Evolutionary conservation across 768 basidiomycete species (phyloP), one percentile per base, ranked within the genome.

Genomic region (Suillus ampliporus): DNA sequence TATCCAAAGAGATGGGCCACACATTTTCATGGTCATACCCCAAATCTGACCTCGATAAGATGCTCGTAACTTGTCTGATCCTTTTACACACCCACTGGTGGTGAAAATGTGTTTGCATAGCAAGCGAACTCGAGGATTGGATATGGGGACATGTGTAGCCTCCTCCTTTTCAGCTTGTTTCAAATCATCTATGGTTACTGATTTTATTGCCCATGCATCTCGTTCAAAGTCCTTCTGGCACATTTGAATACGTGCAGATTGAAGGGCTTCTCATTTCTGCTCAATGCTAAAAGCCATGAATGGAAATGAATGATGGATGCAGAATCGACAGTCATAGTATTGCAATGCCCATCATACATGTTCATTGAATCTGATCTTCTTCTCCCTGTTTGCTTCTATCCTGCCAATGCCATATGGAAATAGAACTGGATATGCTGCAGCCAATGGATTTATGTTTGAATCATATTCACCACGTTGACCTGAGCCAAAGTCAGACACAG

Each of bases 131-230:
- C 68, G 63, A 9, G 70, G 68, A 66, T 80, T 76, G 1, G 65
- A 62, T 31, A 76, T 69, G 13, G 60, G 34, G 0, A 66, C 38
- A 0, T 67, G 38, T 5, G 62, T 38, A 0, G 44, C 66, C 58
- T 82, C 80, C 66, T 83, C 80, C n/a, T 67, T 38, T 21, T 65
- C 70, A 0, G 80, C 80, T n/a, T 63, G 13, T 1, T 67, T 17
- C 11, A 83, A 57, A 23, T 80, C 72, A 3, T 68, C 57, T 5
- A 67, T 61, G 1, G 66, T 78, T 1, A 83, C 50, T 0, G 71
- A 58, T 0, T 62, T 26, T 2, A 80, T 62, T 0, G 71, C 26
- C 0, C 54, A 26, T 7, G 67, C 66, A 10, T 78, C 66, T 4
- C 23, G 3, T 4, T 66, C 57, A 59, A 76, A 80, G 7, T 66